Conservation (phyloP, 1,139 yeast genomes). For the Yamadazyma jaroonii region DNA sequence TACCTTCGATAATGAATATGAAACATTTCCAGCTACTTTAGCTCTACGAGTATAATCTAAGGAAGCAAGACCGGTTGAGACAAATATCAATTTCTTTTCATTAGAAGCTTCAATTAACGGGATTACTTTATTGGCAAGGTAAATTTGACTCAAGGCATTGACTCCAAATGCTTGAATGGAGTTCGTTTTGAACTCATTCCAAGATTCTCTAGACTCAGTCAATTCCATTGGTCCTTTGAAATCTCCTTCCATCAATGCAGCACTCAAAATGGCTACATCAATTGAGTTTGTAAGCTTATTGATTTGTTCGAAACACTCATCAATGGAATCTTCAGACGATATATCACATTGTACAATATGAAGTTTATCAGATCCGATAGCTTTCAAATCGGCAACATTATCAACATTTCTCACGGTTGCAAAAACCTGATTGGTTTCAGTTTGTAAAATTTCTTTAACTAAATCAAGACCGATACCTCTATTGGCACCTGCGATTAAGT, state of each 20-base stretch:
- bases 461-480: constrained; percentile 30
- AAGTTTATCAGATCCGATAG: background rate
- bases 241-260: constrained; percentile 5
- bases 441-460: constrained; percentile 18
- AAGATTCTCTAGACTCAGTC: constrained; percentile 1
- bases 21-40: background rate
- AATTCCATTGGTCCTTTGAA: background rate
- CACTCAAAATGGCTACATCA: constrained; percentile 15
- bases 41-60: constrained; percentile 6
- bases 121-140: constrained; percentile 20
- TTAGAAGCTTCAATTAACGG: constrained; percentile 21
- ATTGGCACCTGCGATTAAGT: constrained; percentile 25
- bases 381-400: too few species aligned
- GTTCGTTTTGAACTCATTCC: constrained; percentile 9
- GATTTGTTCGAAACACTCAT: constrained; percentile 11
- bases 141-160: constrained; percentile 25
- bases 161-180: constrained; percentile 12
- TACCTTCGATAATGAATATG: constrained; percentile 23
- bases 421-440: constrained; percentile 21
- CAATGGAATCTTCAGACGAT: background rate
- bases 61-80: constrained; percentile 21
- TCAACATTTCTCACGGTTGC: constrained; percentile 5
- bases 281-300: constrained; percentile 10
- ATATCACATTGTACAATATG: constrained; percentile 4
- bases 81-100: constrained; percentile 20